These are phyloP conservation scores for Brassica cretica DNA, from an alignment of 345 rosid species.

Conservation along the genomic window DNA sequence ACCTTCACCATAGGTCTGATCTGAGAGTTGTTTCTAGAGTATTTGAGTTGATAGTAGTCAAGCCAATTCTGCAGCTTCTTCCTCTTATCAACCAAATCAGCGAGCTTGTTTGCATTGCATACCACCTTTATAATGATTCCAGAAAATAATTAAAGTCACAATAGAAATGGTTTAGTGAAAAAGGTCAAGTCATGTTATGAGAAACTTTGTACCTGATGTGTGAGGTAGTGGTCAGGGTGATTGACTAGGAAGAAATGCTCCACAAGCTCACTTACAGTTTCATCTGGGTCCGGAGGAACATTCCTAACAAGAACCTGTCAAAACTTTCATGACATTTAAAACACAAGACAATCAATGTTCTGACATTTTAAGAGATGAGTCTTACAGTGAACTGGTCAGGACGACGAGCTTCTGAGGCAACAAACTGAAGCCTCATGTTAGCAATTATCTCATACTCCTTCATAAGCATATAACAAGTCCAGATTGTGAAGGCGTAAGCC, in stretches of 20 bases:
- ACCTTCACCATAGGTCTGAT: constrained; percentile 68
- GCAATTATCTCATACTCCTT: constrained; percentile 87
- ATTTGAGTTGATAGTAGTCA: constrained; percentile 74
- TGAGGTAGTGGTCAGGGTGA: constrained; percentile 78
- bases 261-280: constrained; percentile 79
- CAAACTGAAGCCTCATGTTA: constrained; percentile 79
- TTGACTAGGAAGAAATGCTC: constrained; percentile 84
- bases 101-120: constrained; percentile 79
- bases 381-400: constrained; percentile 90
- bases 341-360: background rate
- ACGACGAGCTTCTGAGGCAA: constrained; percentile 78
- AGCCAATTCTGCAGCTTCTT: constrained; percentile 78
- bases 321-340: background rate
- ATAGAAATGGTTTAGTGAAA: background rate
- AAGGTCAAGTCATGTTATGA: background rate
- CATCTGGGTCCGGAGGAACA: constrained; percentile 77
- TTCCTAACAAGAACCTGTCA: constrained; percentile 75
- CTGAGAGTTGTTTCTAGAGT: constrained; percentile 51
- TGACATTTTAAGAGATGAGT: background rate
- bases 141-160: background rate
- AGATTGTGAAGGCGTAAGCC: constrained; percentile 84
- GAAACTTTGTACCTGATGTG: constrained; percentile 56
- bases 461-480: constrained; percentile 79
- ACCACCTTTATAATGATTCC: constrained; percentile 59
- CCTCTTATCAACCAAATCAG: constrained; percentile 71